These are phyloP conservation scores for Dimocarpus longan DNA, from an alignment of 345 rosid species.

Conservation along the genomic window DNA sequence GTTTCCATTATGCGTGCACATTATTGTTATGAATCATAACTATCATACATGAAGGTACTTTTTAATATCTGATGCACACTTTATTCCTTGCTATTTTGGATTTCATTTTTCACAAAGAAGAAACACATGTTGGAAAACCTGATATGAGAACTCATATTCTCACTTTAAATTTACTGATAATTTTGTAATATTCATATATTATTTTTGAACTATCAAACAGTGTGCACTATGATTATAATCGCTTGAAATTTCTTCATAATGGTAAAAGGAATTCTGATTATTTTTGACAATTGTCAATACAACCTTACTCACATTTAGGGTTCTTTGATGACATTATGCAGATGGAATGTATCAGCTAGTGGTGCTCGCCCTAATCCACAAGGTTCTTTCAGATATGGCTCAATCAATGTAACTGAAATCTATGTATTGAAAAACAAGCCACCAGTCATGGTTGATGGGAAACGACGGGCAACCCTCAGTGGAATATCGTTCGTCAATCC, in stretches of 20 bases:
- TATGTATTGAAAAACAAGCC: slow-evolving; percentile 79
- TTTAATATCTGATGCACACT: background rate
- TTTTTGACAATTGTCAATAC: background rate
- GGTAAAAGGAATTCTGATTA: background rate
- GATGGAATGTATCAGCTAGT: slow-evolving; percentile 97
- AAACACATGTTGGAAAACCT: background rate
- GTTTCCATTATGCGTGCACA: slow-evolving; percentile 17
- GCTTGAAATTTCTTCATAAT: slow-evolving; percentile 2
- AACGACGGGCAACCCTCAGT: slow-evolving; percentile 64
- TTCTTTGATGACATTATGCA: slow-evolving; percentile 40
- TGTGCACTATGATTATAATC: background rate
- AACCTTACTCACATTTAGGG: slow-evolving; percentile 1
- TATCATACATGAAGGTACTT: background rate
- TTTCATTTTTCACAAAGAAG: background rate
- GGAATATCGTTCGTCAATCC: slow-evolving; percentile 89
- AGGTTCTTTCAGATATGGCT: slow-evolving; percentile 93
- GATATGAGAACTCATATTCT: background rate
- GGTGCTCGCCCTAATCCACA: slow-evolving; percentile 99
- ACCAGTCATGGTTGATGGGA: slow-evolving; percentile 69
- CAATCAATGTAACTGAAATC: slow-evolving; percentile 91
- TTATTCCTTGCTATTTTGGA: background rate
- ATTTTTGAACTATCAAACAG: background rate
- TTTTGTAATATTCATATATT: background rate
- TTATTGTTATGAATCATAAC: background rate
- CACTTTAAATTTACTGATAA: background rate